Evolutionary conservation across 2,329 filamentous ascomycete species (phyloP).

Genomic region (Colletotrichum gigasporum): DNA sequence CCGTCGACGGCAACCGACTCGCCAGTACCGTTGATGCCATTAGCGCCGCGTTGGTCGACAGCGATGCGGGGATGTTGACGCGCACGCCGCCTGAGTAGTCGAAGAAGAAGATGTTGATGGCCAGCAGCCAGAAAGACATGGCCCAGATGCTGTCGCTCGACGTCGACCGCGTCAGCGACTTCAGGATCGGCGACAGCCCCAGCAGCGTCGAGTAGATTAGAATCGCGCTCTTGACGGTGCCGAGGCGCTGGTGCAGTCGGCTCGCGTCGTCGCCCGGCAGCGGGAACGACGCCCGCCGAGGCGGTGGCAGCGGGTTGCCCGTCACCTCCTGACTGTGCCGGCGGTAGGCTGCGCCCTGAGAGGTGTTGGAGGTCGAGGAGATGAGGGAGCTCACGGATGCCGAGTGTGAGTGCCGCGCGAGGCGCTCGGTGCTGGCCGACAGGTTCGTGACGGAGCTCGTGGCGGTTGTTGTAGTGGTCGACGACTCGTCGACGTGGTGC

Average conservation of each 20-base stretch:
- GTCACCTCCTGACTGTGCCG: constrained; percentile 30
- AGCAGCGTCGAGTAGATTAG: constrained; percentile 94
- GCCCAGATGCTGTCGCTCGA: constrained; percentile 97
- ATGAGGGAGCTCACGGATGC: constrained; percentile 65
- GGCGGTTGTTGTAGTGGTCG: constrained; percentile 10
- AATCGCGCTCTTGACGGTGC: constrained; percentile 90
- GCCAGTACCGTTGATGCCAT: constrained; percentile 97
- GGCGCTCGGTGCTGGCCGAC: constrained; percentile 32
- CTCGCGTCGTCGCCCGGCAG: constrained; percentile 43
- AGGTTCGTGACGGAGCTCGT: constrained; percentile 18
- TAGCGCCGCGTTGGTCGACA: constrained; percentile 94
- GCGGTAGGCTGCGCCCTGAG: constrained; percentile 32
- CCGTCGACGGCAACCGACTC: constrained; percentile 86
- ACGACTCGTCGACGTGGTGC: constrained; percentile 12
- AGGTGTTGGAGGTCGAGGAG: constrained; percentile 48
- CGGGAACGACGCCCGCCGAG: constrained; percentile 21
- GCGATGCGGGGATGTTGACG: constrained; percentile 73
- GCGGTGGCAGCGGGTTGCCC: neutral
- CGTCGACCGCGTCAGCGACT: constrained; percentile 93
- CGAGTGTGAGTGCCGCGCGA: constrained; percentile 57
- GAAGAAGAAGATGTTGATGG: constrained; percentile 97
- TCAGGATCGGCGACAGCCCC: constrained; percentile 92
- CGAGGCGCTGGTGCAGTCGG: constrained; percentile 65
- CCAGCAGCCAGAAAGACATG: constrained; percentile 90
- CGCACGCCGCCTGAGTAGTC: constrained; percentile 72